Evolutionary conservation across 352 stramenopile species (phyloP), one percentile per base, ranked within the genome.

Genomic region (Globisporangium polare): DNA sequence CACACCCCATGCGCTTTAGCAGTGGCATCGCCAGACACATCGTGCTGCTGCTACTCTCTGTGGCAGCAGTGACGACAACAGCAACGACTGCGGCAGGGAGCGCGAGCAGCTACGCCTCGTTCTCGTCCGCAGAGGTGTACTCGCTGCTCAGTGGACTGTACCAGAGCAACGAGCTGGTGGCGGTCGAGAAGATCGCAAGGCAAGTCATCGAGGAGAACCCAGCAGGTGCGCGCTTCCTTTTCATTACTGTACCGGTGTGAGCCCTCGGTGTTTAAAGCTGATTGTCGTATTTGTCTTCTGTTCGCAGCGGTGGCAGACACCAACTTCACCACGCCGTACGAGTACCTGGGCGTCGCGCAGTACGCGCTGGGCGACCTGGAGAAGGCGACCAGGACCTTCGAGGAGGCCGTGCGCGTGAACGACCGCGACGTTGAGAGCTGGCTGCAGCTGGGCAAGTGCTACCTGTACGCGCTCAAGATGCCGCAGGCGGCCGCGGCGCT

Each of bases 381-480:
- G 26, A 71, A 80, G 17, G 85, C 85, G 0, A 79, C 72, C n/a
- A 61, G 61, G 10, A 86, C 83, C 13, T 94, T 94, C 42, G 66
- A 86, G 35, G 39, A 52, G 5, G 81, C 77, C 2, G 78, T 94
- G 15, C 50, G 68, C n/a, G 52, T 79, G 22, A 81, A 89, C 53
- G 41, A 67, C 20, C 62, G 77, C 15, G 78, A 92, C 18, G 50
- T 53, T 15, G 60, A 77, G 41, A 78, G 71, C 50, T 92, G 81
- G 83, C 62, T 90, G 41, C 76, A 90, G 51, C 57, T 94, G 20
- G 85, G 85, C 17, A 88, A 80, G 55, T 84, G 73, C 60, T 89
- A 90, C 37, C 58, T 91, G n/a, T 85, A 78, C 53, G 69, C 78
- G 58, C 64, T 83, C 41, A 46, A 73, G 24, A 50, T 90, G 29